These are phyloP conservation scores for Neckera pumila DNA, from an alignment of 225 moss, liverwort and hornwort genomes.

Conservation along the genomic window DNA sequence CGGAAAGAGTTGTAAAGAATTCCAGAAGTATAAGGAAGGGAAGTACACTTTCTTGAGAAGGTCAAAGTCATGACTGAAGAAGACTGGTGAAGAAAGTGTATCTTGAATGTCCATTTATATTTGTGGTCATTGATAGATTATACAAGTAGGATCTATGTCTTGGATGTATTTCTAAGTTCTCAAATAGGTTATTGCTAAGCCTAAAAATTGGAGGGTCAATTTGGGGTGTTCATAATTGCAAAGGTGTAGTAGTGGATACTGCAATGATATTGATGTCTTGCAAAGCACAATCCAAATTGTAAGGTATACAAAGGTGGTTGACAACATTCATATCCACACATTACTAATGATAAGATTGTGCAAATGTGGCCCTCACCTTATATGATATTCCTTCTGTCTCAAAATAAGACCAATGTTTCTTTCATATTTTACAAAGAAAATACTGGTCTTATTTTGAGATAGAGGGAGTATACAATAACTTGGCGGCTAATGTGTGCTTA, in stretches of 20 bases:
- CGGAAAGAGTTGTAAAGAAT: too few species aligned
- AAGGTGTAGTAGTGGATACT: background rate
- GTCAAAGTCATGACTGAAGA: constrained; percentile 91
- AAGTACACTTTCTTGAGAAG: constrained; percentile 81
- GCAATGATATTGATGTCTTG: constrained; percentile 13
- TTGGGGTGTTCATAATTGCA: background rate
- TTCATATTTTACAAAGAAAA: too few species aligned
- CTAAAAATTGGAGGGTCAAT: background rate
- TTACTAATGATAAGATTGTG: constrained; percentile 40
- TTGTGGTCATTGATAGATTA: background rate
- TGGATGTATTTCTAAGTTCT: background rate
- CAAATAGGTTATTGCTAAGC: constrained; percentile 9
- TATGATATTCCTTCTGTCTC: too few species aligned
- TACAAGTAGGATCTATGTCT: constrained; percentile 5
- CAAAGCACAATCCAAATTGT: constrained; percentile 6
- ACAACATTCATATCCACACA: constrained; percentile 39
- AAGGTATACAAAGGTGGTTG: constrained; percentile 38
- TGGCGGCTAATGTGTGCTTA: too few species aligned
- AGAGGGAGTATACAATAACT: too few species aligned
- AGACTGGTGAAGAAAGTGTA: constrained; percentile 25
- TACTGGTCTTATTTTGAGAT: too few species aligned
- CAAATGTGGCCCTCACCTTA: constrained; percentile 37
- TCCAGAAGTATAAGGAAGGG: constrained; percentile 57
- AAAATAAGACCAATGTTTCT: too few species aligned
- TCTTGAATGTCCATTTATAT: background rate